phyloP scores from a whole-genome alignment of 2,329 filamentous ascomycete species.

The Plenodomus tracheiphilus region DNA sequence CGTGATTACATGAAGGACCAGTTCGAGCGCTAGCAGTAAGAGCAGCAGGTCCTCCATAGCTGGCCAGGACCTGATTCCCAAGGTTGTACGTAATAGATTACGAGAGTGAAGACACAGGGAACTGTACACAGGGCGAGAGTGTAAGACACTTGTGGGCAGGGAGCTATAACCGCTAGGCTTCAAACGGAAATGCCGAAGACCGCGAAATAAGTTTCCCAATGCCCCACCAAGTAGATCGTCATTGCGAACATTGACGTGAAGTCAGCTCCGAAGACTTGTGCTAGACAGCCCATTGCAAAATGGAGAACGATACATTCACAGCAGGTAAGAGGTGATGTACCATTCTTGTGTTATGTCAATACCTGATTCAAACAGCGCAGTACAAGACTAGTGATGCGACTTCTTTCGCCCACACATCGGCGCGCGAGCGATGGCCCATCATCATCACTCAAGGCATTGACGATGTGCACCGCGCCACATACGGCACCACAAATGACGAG shows the following conservation, averaged over 20 bases:
- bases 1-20: not conserved
- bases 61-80: too few species aligned
- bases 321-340: constrained; percentile 5
- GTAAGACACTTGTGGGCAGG: too few species aligned
- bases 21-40: not conserved
- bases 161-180: too few species aligned
- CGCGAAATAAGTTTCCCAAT: not conserved
- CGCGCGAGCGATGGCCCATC: constrained; percentile 86
- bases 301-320: constrained; percentile 29
- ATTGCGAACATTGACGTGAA: not conserved
- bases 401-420: constrained; percentile 86
- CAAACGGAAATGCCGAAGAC: not conserved
- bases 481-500: constrained; percentile 61
- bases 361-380: constrained; percentile 58
- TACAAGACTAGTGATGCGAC: constrained; percentile 79
- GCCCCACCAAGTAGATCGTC: not conserved
- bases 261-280: not conserved
- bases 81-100: too few species aligned
- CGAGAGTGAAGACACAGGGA: too few species aligned
- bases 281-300: constrained; percentile 1
- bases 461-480: constrained; percentile 80
- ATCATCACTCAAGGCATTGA: constrained; percentile 94
- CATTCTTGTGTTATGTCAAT: too few species aligned
- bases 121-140: too few species aligned
- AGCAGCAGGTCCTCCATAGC: not conserved